These are phyloP conservation scores for Cercospora janseana DNA, from an alignment of 2,329 filamentous ascomycete species.

Conservation along the genomic window DNA sequence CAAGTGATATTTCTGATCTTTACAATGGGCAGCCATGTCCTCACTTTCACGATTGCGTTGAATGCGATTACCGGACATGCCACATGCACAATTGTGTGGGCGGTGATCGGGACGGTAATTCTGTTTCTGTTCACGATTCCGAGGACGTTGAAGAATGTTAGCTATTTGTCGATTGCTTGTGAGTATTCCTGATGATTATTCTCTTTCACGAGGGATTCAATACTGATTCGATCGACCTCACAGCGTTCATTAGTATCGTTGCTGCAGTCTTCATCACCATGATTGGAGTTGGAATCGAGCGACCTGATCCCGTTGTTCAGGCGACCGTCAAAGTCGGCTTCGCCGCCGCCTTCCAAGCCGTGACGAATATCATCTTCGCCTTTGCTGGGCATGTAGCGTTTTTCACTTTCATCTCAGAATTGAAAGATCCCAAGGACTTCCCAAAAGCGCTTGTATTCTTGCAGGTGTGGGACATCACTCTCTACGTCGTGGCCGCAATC, in stretches of 20 bases:
- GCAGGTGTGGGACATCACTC: conserved; percentile 57
- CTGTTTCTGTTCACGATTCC: conserved; percentile 61
- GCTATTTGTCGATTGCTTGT: conserved; percentile 62
- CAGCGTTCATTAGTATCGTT: conserved; percentile 52
- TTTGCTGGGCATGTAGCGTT: conserved; percentile 61
- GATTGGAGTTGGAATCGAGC: conserved; percentile 59
- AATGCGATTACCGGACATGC: conserved; percentile 62
- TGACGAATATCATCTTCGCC: conserved; percentile 66
- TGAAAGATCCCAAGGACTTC: conserved; percentile 61
- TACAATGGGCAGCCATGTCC: conserved; percentile 65
- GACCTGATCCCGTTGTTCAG: conserved; percentile 43
- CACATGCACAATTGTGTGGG: conserved; percentile 64
- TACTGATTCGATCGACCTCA: not conserved
- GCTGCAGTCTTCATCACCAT: conserved; percentile 65
- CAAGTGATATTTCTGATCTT: conserved; percentile 67
- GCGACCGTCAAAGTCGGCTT: conserved; percentile 40
- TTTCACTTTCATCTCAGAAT: conserved; percentile 64
- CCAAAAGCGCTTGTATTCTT: conserved; percentile 62
- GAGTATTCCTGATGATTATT: conserved; percentile 21
- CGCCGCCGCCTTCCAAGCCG: conserved; percentile 57
- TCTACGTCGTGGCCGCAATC: conserved; percentile 63
- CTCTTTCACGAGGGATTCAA: not conserved
- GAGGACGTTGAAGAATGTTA: conserved; percentile 62
- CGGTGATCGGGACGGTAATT: conserved; percentile 57
- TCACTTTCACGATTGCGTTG: conserved; percentile 70